Conservation (phyloP, 1,284 basidiomycete species). For the Volvariella surrecta region DNA sequence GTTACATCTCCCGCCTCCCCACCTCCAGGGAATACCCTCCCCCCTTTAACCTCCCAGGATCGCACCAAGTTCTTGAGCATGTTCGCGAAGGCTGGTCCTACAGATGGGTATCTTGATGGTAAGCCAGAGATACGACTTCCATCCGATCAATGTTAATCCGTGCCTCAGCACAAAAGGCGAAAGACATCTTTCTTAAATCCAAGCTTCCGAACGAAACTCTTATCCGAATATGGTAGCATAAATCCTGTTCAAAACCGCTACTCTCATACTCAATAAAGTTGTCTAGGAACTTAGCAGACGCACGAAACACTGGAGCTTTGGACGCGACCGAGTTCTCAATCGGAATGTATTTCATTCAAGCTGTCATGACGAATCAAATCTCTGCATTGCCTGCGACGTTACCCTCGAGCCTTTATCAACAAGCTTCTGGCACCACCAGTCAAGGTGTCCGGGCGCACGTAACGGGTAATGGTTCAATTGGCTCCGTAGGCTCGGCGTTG, state of each 20-base stretch:
- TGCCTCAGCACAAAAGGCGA: conserved; percentile 74
- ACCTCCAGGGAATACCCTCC: conserved; percentile 37
- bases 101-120: conserved; percentile 75
- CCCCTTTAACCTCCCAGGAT: conserved; percentile 71
- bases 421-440: conserved; percentile 40
- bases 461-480: conserved; percentile 50
- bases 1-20: conserved; percentile 55
- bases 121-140: not conserved
- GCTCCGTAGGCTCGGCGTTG: conserved; percentile 36
- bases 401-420: conserved; percentile 89
- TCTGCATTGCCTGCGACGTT: conserved; percentile 70
- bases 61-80: conserved; percentile 76
- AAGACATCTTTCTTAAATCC: conserved; percentile 91
- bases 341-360: conserved; percentile 96
- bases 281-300: conserved; percentile 86
- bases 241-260: not conserved
- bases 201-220: conserved; percentile 86
- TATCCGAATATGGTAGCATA: conserved; percentile 81
- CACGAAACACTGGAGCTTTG: conserved; percentile 83
- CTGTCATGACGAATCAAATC: conserved; percentile 77
- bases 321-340: conserved; percentile 93
- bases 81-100: conserved; percentile 68
- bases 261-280: conserved; percentile 6
- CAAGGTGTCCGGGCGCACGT: conserved; percentile 38
- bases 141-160: not conserved